Evolutionary conservation across 176 grass and related monocot species (phyloP).

Genomic region (Dendrocalamus sinicus): DNA sequence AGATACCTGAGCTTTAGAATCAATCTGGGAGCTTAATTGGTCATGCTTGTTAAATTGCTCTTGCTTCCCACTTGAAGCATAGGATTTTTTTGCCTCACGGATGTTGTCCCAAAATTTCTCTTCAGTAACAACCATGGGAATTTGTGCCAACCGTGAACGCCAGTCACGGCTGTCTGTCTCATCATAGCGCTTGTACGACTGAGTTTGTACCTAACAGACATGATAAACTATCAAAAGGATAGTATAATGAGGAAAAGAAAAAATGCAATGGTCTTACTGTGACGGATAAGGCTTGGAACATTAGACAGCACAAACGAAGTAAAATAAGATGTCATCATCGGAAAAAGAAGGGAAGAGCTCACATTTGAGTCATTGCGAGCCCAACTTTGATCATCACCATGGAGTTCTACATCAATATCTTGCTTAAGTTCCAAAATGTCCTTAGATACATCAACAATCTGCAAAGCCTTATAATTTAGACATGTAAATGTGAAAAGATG

Average conservation of each 20-base stretch:
- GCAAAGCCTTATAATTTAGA: conserved; percentile 35
- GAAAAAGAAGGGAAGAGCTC: conserved; percentile 34
- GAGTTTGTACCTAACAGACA: conserved; percentile 51
- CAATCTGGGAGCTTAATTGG: conserved; percentile 50
- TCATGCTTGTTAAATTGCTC: conserved; percentile 57
- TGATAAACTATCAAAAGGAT: conserved; percentile 6
- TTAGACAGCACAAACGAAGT: not conserved
- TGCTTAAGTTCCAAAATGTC: conserved; percentile 76
- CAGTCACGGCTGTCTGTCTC: conserved; percentile 70
- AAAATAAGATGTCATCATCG: not conserved
- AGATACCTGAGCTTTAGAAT: conserved; percentile 49
- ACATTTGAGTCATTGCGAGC: conserved; percentile 60
- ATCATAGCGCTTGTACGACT: conserved; percentile 51
- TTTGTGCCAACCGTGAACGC: conserved; percentile 58
- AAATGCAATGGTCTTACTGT: not conserved
- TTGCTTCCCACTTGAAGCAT: conserved; percentile 48
- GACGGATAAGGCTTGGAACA: not conserved
- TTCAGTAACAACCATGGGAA: conserved; percentile 39
- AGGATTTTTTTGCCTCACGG: conserved; percentile 42
- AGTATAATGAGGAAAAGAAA: not conserved
- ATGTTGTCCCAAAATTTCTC: conserved; percentile 76
- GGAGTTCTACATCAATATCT: conserved; percentile 63
- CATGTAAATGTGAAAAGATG: not conserved
- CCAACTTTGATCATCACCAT: conserved; percentile 77
- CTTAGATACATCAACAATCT: conserved; percentile 58